Percentiles rank a stretch among this genome's conserved stretches.
Evolutionary conservation across 306 rosid genomes (phyloP).

Genomic region (Sphenostylis stenocarpa): DNA sequence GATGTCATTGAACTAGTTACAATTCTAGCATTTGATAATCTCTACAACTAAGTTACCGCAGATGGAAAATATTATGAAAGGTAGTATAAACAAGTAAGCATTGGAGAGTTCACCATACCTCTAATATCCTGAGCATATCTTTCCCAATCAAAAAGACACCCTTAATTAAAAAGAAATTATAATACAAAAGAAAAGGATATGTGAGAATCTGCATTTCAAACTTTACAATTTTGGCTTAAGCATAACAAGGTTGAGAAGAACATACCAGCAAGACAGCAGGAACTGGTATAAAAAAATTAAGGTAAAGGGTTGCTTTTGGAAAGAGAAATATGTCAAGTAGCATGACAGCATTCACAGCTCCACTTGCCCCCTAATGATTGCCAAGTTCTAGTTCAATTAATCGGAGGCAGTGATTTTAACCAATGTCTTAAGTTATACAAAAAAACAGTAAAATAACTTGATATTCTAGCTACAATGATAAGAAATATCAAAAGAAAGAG

Average conservation of each 20-base stretch:
- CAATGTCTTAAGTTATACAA: slow-evolving; percentile 12
- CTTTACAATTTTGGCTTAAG: slow-evolving; percentile 13
- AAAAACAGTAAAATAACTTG: background rate
- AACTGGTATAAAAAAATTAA: slow-evolving; percentile 68
- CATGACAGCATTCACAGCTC: slow-evolving; percentile 80
- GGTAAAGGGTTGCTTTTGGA: slow-evolving; percentile 66
- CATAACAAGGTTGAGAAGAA: slow-evolving; percentile 24
- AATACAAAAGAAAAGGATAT: slow-evolving; percentile 23
- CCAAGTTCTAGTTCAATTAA: slow-evolving; percentile 24
- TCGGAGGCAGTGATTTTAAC: slow-evolving; percentile 27
- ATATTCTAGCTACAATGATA: background rate
- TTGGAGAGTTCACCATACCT: slow-evolving; percentile 52
- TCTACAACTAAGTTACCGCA: slow-evolving; percentile 19
- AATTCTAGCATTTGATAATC: slow-evolving; percentile 6
- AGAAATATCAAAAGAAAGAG: background rate
- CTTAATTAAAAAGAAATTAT: slow-evolving; percentile 46
- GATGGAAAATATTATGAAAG: slow-evolving; percentile 11
- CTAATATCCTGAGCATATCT: slow-evolving; percentile 56
- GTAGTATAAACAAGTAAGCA: slow-evolving; percentile 4
- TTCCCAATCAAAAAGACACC: slow-evolving; percentile 75
- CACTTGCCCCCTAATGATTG: slow-evolving; percentile 84
- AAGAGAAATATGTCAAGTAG: slow-evolving; percentile 81
- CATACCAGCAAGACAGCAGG: slow-evolving; percentile 81
- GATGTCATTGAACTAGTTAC: slow-evolving; percentile 13
- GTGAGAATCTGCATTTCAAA: slow-evolving; percentile 33